phyloP scores from a whole-genome alignment of 2,329 filamentous ascomycete species.

The Stachybotrys echinatus region DNA sequence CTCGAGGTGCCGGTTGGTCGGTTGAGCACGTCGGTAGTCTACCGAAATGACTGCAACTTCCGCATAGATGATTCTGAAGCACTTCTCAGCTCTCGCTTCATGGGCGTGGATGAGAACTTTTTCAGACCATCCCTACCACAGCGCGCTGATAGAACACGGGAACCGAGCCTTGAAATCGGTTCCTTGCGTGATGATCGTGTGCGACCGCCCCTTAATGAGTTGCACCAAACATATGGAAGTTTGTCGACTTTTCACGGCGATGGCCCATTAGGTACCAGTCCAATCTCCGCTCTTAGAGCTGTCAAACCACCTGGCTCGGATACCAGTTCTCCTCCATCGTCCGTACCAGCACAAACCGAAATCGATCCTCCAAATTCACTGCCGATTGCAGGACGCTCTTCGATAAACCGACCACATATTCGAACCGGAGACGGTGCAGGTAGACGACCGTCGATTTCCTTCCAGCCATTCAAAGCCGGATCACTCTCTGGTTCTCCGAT shows the following conservation, averaged over 20 bases:
- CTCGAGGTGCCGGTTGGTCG: conserved; percentile 83
- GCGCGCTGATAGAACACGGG: conserved; percentile 33
- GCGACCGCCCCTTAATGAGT: conserved; percentile 45
- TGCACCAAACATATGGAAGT: conserved; percentile 81
- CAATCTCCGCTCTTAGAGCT: conserved; percentile 75
- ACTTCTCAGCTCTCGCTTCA: conserved; percentile 85
- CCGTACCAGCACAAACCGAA: conserved; percentile 40
- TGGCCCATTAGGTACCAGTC: conserved; percentile 72
- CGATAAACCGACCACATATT: conserved; percentile 26
- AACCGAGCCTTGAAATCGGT: conserved; percentile 52
- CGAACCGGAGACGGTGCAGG: conserved; percentile 49
- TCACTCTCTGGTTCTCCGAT: conserved; percentile 84
- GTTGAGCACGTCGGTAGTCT: conserved; percentile 75
- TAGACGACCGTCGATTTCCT: conserved; percentile 78
- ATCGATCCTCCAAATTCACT: conserved; percentile 45
- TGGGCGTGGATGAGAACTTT: conserved; percentile 83
- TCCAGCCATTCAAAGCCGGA: conserved; percentile 94
- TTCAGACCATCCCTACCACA: conserved; percentile 73
- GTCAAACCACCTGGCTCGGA: conserved; percentile 58
- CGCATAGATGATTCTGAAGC: conserved; percentile 88
- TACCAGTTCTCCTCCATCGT: conserved; percentile 53
- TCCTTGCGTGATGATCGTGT: conserved; percentile 67
- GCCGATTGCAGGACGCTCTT: conserved; percentile 37
- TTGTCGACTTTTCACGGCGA: conserved; percentile 86
- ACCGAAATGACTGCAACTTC: conserved; percentile 86